Base-by-base conservation (phyloP, 805 yeast genomes). In the Allodekkera sacchari region DNA sequence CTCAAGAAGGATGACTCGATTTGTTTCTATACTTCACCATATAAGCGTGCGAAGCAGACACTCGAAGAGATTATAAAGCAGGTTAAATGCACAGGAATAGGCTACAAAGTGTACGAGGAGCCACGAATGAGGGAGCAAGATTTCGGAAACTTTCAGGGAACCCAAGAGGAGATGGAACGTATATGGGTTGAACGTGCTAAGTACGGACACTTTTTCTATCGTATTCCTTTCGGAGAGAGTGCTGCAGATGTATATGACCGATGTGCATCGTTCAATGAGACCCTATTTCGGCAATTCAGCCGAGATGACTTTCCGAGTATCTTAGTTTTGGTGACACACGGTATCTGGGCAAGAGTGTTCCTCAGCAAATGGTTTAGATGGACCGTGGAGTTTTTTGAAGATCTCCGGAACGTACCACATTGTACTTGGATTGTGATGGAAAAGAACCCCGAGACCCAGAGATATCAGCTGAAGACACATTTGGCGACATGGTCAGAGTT, bases 161-260 rank as follows among this genome's bases (percentile, higher is more conserved):
- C 77, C 0, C 68, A 74, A 2, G 76, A 73, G 34, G 82, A 74
- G 42, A 87, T 87, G 94, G 79, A 78, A 43, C 63, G 66, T 43
- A 79, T 85, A 21, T 80, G 95, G 85, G 68, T 69, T 34, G 94
- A 83, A 45, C 60, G 96, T 28, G 88, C 94, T 0, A 73, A 75
- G 39, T 88, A 88, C 57, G 96, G 96, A 0, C 83, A 78, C 53
- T 80, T 80, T 48, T 88, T 88, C 55, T 88, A 82, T 53, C 59
- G 96, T 34, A 88, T 88, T 19, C 95, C 95, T 4, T 77, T 82
- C 47, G 96, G 96, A 8, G 96, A 88, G 55, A 79, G 92, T 46
- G 96, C 96, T 0, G 96, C 96, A 0, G 96, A 88, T 55, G 96
- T 88, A 7, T 88, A 76, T 55, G 96, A 88, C 55, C 64, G 96